A percentile compares a stretch with the other conserved stretches of the same genome.
Conservation (phyloP, 257 asterid genomes). For the Rubia yunnanensis region DNA sequence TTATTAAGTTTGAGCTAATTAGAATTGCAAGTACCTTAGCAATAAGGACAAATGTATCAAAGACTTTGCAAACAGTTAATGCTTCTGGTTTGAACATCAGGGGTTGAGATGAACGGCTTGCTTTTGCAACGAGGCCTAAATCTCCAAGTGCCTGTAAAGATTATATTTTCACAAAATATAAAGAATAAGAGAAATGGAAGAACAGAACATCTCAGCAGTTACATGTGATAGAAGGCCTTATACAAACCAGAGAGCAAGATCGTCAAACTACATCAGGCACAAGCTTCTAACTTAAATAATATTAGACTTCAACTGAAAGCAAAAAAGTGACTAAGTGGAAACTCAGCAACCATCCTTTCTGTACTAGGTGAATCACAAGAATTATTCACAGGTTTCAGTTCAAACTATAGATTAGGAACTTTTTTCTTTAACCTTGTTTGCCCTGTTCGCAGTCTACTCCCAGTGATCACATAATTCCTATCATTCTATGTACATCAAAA, state of each 20-base stretch:
- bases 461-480: neutral
- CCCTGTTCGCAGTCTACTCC: neutral
- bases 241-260: neutral
- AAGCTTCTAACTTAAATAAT: neutral
- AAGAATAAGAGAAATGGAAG: neutral
- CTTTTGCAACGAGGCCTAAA: slow-evolving; percentile 91
- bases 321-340: neutral
- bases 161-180: neutral
- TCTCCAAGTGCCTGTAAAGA: slow-evolving; percentile 74
- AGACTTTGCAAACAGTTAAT: slow-evolving; percentile 72
- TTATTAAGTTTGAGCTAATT: neutral
- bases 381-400: neutral
- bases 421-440: neutral
- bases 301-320: neutral
- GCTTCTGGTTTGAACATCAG: slow-evolving; percentile 81
- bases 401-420: neutral
- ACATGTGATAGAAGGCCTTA: neutral
- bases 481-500: neutral
- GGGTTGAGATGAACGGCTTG: slow-evolving; percentile 85
- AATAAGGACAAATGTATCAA: slow-evolving; percentile 62
- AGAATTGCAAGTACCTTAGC: slow-evolving; percentile 52
- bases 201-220: neutral
- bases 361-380: neutral
- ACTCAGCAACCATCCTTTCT: neutral
- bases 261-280: neutral